phyloP scores from a whole-genome alignment of 176 grass and related monocot species.

The Olyra latifolia region DNA sequence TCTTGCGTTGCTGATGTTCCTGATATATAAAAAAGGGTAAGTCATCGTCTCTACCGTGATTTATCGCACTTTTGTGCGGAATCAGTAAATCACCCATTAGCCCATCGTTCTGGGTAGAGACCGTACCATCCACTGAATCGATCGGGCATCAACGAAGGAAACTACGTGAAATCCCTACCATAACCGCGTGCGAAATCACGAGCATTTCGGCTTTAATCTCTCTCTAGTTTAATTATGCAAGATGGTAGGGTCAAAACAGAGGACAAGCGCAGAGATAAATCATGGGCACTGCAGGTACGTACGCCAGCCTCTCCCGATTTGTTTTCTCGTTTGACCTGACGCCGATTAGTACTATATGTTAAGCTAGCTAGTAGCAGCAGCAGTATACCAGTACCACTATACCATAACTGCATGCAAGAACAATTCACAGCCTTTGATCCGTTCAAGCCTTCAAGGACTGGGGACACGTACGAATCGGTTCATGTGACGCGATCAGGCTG shows the following conservation, averaged over 20 bases:
- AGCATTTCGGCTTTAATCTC: neutral
- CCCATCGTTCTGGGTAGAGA: too few species aligned
- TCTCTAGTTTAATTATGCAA: neutral
- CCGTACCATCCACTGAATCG: too few species aligned
- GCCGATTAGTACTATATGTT: neutral
- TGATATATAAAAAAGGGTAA: too few species aligned
- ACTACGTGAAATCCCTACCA: neutral
- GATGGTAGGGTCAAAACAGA: neutral
- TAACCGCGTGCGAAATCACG: neutral
- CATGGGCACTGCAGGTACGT: neutral
- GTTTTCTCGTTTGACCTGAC: neutral
- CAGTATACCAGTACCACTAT: too few species aligned
- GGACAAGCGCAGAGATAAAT: neutral
- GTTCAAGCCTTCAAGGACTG: too few species aligned
- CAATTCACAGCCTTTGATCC: neutral
- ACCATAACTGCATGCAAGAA: neutral
- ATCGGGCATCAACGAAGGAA: too few species aligned
- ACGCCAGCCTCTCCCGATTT: neutral
- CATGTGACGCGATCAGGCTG: neutral
- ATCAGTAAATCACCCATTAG: too few species aligned
- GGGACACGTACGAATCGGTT: neutral
- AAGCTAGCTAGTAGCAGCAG: too few species aligned
- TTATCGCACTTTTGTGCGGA: too few species aligned
- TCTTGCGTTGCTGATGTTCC: too few species aligned
- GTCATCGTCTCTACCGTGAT: too few species aligned